Evolutionary conservation across 2,329 filamentous ascomycete genomes (phyloP).

Genomic region (Sporothrix globosa): DNA sequence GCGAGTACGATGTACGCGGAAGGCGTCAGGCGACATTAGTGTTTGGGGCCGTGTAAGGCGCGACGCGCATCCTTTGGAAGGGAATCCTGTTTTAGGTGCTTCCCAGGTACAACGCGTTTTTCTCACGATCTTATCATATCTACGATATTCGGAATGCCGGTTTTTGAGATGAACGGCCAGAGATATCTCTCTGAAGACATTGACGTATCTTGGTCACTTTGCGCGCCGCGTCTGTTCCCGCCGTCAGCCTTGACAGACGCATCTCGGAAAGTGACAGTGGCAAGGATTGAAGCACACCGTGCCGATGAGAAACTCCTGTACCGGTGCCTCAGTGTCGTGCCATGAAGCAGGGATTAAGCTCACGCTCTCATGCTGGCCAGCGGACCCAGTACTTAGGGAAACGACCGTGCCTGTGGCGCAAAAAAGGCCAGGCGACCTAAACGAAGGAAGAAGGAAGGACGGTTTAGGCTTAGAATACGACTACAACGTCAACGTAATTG

Average conservation of each 20-base stretch:
- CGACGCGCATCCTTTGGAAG: conserved; percentile 14
- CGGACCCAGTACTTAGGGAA: too few species aligned
- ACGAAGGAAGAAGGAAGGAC: neutral
- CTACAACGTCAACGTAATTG: neutral
- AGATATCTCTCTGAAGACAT: too few species aligned
- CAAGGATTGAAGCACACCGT: neutral
- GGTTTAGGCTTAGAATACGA: neutral
- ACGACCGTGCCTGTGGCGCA: too few species aligned
- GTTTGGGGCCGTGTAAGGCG: conserved; percentile 6
- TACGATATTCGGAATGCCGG: too few species aligned
- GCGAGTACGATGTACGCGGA: neutral
- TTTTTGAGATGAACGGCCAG: too few species aligned
- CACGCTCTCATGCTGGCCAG: neutral
- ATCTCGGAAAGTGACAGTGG: neutral
- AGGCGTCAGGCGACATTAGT: neutral
- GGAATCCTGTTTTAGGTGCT: conserved; percentile 13
- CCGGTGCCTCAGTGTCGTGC: neutral
- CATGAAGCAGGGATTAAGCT: neutral
- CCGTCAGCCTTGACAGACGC: neutral
- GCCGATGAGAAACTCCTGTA: neutral
- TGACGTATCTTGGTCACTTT: neutral
- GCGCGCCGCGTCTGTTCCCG: neutral
- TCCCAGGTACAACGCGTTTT: neutral
- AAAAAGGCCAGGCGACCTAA: too few species aligned
- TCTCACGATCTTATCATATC: neutral